A percentile compares a stretch with the other conserved stretches of the same genome.
phyloP scores from a whole-genome alignment of 352 stramenopile genomes.

The Pythium phragmitis region DNA sequence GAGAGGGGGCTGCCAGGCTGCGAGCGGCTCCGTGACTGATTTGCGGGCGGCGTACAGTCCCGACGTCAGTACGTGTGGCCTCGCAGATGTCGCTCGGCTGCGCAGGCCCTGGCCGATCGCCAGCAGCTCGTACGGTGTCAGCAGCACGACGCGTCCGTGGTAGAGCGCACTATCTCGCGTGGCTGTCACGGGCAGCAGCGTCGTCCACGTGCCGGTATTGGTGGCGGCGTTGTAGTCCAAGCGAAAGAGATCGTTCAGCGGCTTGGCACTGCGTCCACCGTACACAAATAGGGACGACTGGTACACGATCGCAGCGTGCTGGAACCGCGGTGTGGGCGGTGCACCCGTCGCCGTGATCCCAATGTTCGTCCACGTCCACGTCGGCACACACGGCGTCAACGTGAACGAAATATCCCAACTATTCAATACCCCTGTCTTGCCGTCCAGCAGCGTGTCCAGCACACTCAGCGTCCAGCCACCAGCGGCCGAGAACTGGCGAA shows the following conservation, averaged over 20 bases:
- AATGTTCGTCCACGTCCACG: conserved; percentile 55
- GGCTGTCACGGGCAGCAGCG: conserved; percentile 30
- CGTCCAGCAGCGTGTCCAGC: conserved; percentile 41
- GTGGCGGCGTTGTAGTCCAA: conserved; percentile 50
- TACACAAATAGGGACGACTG: conserved; percentile 72
- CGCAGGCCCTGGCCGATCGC: conserved; percentile 35
- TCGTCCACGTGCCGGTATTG: conserved; percentile 39
- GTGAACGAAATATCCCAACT: conserved; percentile 58
- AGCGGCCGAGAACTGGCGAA: conserved; percentile 49
- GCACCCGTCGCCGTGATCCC: conserved; percentile 29
- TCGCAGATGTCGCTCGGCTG: conserved; percentile 17
- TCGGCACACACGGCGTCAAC: conserved; percentile 48
- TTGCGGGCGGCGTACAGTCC: conserved; percentile 39
- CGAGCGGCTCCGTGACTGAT: conserved; percentile 37
- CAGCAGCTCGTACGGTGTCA: conserved; percentile 56
- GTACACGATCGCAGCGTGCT: conserved; percentile 60
- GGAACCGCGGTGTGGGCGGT: conserved; percentile 46
- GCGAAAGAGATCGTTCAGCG: conserved; percentile 55
- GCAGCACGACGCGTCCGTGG: conserved; percentile 33
- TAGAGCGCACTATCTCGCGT: conserved; percentile 26
- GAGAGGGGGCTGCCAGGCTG: conserved; percentile 30
- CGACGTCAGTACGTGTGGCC: conserved; percentile 31
- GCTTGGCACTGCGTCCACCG: conserved; percentile 39
- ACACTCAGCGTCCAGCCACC: conserved; percentile 66
- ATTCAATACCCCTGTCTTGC: conserved; percentile 40